Evolutionary conservation across 257 asterid species (phyloP).

Genomic region (Galeopsis tetrahit): DNA sequence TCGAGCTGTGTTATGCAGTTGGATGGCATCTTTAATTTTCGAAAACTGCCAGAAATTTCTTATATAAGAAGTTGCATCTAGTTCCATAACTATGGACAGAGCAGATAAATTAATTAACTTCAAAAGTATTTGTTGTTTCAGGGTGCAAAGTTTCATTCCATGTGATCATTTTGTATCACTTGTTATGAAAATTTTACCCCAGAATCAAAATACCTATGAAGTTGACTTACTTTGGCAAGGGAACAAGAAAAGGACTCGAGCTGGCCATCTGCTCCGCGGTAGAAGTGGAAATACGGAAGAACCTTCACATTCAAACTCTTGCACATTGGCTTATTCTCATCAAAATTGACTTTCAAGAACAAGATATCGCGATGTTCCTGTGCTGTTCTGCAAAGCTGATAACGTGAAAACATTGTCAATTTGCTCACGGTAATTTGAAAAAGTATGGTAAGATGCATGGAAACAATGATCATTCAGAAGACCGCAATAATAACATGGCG

Average conservation of each 20-base stretch:
- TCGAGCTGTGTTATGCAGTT: constrained; percentile 75
- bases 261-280: constrained; percentile 94
- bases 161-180: background rate
- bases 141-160: background rate
- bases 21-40: constrained; percentile 86
- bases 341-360: constrained; percentile 89
- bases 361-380: constrained; percentile 70
- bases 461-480: constrained; percentile 12
- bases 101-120: background rate
- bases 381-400: constrained; percentile 85
- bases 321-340: constrained; percentile 91
- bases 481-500: background rate
- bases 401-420: constrained; percentile 15
- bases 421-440: constrained; percentile 1
- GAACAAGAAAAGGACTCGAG: constrained; percentile 94
- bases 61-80: background rate
- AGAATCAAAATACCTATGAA: background rate
- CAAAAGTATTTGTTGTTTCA: background rate
- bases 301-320: constrained; percentile 88
- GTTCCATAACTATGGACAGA: background rate
- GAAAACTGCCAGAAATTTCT: constrained; percentile 62
- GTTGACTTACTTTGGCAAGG: constrained; percentile 76
- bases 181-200: background rate
- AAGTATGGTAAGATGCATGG: background rate
- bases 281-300: constrained; percentile 94